A percentile compares a stretch with the other conserved stretches of the same genome.
Evolutionary conservation across 2,329 filamentous ascomycete genomes (phyloP).

Genomic region (Ophiocordyceps camponoti-floridani): DNA sequence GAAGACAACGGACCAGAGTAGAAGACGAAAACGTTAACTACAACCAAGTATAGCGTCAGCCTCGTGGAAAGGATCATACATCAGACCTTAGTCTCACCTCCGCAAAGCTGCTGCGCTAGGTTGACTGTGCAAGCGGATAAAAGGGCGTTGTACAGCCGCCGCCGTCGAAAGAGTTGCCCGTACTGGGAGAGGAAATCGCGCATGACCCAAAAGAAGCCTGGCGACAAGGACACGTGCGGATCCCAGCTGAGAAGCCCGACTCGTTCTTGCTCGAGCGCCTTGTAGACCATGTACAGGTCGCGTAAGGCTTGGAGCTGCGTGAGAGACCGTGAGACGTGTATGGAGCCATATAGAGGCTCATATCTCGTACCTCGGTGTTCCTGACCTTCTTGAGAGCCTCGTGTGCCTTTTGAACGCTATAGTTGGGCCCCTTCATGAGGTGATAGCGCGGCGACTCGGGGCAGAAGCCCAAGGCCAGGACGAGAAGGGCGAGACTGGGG

Average conservation of each 20-base stretch:
- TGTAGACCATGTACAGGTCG: slow-evolving; percentile 21
- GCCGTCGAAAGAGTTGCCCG: slow-evolving; percentile 10
- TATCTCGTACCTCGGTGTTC: slow-evolving; percentile 13
- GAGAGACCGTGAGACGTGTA: not conserved
- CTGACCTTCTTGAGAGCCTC: slow-evolving; percentile 15
- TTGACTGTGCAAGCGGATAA: slow-evolving; percentile 13
- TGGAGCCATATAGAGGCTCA: too few relatives aligned
- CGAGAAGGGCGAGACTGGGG: slow-evolving; percentile 15
- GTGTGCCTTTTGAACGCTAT: slow-evolving; percentile 18
- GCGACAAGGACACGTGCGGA: slow-evolving; percentile 6
- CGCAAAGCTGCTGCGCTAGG: slow-evolving; percentile 15
- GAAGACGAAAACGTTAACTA: slow-evolving; percentile 24
- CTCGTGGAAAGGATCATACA: not conserved
- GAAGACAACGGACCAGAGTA: slow-evolving; percentile 17
- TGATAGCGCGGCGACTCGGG: slow-evolving; percentile 24
- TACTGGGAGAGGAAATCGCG: slow-evolving; percentile 11
- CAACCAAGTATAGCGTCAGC: not conserved
- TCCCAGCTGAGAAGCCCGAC: slow-evolving; percentile 8
- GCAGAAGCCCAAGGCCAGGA: slow-evolving; percentile 17
- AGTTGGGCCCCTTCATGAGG: slow-evolving; percentile 18
- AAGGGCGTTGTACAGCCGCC: slow-evolving; percentile 13
- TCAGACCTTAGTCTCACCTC: slow-evolving; percentile 5
- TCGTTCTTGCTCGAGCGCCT: slow-evolving; percentile 13
- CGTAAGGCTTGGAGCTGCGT: slow-evolving; percentile 19
- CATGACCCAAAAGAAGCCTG: slow-evolving; percentile 11